These are phyloP conservation scores for Zymoseptoria pseudotritici DNA, from an alignment of 2,329 filamentous ascomycete genomes.

Conservation along the genomic window DNA sequence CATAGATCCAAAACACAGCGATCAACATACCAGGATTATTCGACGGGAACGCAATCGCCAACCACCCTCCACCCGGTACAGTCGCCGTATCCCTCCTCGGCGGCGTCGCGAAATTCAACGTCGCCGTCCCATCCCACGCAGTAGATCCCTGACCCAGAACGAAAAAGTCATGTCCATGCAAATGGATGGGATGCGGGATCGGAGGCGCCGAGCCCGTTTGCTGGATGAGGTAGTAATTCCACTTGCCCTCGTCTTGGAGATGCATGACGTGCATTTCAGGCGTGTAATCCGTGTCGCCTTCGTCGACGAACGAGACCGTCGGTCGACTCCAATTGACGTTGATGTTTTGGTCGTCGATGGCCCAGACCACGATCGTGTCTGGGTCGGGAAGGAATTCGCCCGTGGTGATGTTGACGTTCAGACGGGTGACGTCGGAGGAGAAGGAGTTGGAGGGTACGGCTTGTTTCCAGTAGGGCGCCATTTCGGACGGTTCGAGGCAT, in stretches of 20 bases:
- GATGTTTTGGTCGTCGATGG: slow-evolving; percentile 35
- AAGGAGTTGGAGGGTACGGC: slow-evolving; percentile 32
- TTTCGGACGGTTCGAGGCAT: slow-evolving; percentile 26
- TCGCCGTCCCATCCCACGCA: slow-evolving; percentile 21
- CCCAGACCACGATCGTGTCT: slow-evolving; percentile 34
- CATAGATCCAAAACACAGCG: slow-evolving; percentile 39
- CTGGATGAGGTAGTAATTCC: slow-evolving; percentile 33
- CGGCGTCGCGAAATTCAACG: slow-evolving; percentile 35
- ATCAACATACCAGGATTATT: slow-evolving; percentile 41
- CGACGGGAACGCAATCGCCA: slow-evolving; percentile 43
- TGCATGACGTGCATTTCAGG: slow-evolving; percentile 35
- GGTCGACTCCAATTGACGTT: slow-evolving; percentile 39
- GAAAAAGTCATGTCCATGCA: slow-evolving; percentile 28
- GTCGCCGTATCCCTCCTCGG: slow-evolving; percentile 42
- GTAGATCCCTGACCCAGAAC: slow-evolving; percentile 22
- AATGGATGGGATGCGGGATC: slow-evolving; percentile 21
- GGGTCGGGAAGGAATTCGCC: slow-evolving; percentile 26
- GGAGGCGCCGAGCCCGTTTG: slow-evolving; percentile 3
- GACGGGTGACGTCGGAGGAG: slow-evolving; percentile 24
- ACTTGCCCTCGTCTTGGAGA: slow-evolving; percentile 28
- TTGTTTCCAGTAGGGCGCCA: slow-evolving; percentile 28
- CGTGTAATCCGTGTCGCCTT: slow-evolving; percentile 36
- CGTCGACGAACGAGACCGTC: slow-evolving; percentile 37
- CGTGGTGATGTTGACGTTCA: slow-evolving; percentile 28
- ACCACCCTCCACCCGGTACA: slow-evolving; percentile 37